phyloP scores from a whole-genome alignment of 2,329 filamentous ascomycete genomes.

The Sphaceloma murrayae region DNA sequence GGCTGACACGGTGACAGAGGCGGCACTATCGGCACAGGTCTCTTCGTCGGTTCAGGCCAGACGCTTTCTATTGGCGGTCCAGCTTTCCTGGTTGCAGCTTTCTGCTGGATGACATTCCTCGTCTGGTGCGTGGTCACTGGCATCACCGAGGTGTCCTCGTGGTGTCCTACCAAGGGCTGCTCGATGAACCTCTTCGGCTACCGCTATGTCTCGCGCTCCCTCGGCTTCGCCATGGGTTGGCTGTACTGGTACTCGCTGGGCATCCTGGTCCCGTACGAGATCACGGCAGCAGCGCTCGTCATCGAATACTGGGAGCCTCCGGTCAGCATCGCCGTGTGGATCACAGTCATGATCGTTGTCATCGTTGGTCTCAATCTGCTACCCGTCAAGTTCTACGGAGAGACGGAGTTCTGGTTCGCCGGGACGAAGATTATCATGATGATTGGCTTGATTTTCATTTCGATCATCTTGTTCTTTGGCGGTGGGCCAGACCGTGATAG shows the following conservation, averaged over 20 bases:
- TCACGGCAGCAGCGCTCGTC: conserved; percentile 30
- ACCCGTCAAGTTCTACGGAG: conserved; percentile 42
- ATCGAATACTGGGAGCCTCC: conserved; percentile 30
- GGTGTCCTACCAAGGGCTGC: conserved; percentile 46
- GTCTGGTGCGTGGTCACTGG: conserved; percentile 38
- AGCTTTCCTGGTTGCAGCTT: conserved; percentile 35
- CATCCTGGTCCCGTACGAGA: conserved; percentile 32
- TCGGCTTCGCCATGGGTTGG: conserved; percentile 41
- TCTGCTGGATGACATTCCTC: conserved; percentile 35
- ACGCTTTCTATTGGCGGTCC: conserved; percentile 32
- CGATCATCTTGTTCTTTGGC: conserved; percentile 49
- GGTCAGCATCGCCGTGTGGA: conserved; percentile 34
- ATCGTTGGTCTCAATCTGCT: conserved; percentile 39
- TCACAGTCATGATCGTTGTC: conserved; percentile 30
- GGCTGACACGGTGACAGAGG: neutral
- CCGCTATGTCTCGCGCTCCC: conserved; percentile 35
- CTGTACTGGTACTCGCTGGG: conserved; percentile 33
- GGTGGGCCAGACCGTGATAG: conserved; percentile 44
- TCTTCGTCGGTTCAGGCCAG: conserved; percentile 34
- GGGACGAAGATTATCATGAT: conserved; percentile 43
- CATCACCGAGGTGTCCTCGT: conserved; percentile 48
- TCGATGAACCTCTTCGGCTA: conserved; percentile 42
- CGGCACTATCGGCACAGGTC: conserved; percentile 25
- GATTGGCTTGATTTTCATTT: conserved; percentile 42
- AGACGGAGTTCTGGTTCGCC: conserved; percentile 46